These are phyloP conservation scores for Daldinia eschscholtzii DNA, from an alignment of 2,329 filamentous ascomycete species.

Conservation along the genomic window DNA sequence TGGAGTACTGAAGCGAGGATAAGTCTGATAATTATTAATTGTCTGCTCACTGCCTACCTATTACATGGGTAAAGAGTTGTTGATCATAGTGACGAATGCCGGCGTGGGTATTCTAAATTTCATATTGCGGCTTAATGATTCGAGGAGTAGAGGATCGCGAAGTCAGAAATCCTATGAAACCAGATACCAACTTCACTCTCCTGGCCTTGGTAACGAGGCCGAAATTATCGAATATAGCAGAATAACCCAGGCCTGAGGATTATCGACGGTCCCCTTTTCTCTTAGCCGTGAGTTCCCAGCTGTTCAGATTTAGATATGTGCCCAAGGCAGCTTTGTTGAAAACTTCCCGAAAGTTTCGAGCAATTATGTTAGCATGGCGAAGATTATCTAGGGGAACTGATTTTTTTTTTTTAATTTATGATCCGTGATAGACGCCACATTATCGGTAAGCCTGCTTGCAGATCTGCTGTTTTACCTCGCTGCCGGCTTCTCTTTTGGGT, in stretches of 20 bases:
- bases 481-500: conserved; percentile 5
- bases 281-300: neutral
- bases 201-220: neutral
- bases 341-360: neutral
- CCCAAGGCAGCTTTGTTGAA: neutral
- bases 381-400: neutral
- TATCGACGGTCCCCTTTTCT: neutral
- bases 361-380: neutral
- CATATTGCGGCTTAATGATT: neutral
- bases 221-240: neutral
- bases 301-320: neutral
- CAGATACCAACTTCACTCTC: neutral
- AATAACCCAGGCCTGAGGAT: neutral
- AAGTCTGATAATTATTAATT: neutral
- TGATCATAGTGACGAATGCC: neutral
- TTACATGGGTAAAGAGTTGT: neutral
- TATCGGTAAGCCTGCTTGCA: neutral
- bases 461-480: neutral
- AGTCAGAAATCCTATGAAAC: neutral
- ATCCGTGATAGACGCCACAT: neutral
- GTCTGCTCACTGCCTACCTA: neutral
- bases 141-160: neutral
- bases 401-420: neutral
- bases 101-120: neutral
- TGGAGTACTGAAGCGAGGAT: neutral